Base-by-base conservation (phyloP, 352 stramenopile species). In the Saprolegnia diclina region DNA sequence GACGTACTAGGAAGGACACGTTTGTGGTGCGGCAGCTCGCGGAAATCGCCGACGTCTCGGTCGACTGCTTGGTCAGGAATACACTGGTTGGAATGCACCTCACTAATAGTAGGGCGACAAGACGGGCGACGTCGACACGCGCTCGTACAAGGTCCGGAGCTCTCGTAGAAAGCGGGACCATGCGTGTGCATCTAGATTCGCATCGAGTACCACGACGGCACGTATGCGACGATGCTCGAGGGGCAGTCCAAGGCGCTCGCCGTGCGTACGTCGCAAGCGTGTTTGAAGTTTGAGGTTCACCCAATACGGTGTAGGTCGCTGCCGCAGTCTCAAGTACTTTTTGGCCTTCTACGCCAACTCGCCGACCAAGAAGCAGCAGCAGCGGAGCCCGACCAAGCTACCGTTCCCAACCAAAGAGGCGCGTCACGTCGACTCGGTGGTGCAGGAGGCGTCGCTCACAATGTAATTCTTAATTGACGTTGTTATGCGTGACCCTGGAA, bases 401-500 rank as follows among this genome's bases (percentile, higher is more conserved):
- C 24, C 11, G 42, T 48, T 24, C 13, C 52, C 35, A 40, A 42
- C 3, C 24, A 54, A 54, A 54, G 24, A 16, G 52, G 11, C 35
- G 11, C 13, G 16, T 35, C 24, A 59, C 11, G 52, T 59, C 52
- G 35, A 59, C n/a, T 40, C 24, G 24, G 18, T 48, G 42, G 42
- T 48, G 42, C 42, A 48, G 29, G 29, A 35, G 42, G 11, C 24
- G 9, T 13, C 52, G 19, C 16, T 59, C 13, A 59, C 52, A 3
- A 59, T 59, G 52, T 59, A 59, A 59, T 2, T 48, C 42, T 4
- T n/a, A 35, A 35, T 48, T 48, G 3, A 48, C 42, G 42, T 48
- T 2, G 42, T 75, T 67, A 37, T 59, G 53, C 55, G 46, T 71
- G 62, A 62, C 81, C 83, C 1, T 79, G 67, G 64, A 94, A 97